Base-by-base conservation (phyloP, 352 stramenopile genomes). In the Phytophthora ramorum region DNA sequence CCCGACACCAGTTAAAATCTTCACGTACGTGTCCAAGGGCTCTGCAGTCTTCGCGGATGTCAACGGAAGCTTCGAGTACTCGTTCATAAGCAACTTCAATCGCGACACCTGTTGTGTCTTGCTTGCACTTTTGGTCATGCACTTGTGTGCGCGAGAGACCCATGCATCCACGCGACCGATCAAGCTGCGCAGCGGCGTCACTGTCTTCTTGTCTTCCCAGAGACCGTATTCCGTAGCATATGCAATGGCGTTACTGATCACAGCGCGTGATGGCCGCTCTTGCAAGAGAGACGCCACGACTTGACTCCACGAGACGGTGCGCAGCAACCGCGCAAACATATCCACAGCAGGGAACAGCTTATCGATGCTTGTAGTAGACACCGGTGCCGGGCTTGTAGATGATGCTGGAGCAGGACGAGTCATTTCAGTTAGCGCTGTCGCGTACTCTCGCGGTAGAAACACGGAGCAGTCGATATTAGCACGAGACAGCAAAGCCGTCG, bases 31-130 rank as follows among this genome's bases (percentile, higher is more conserved):
- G 50, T 85, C 57, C 28, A 91, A 67, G 9, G 69, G 71, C 17
- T 68, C 52, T 41, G 71, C 69, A 2, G 69, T 66, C n/a, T 75
- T 55, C 9, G 58, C 50, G 47, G 74, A 94, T 12, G 89, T 94
- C 19, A 96, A 58, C 14, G 89, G 89, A 13, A 96, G 78, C 67
- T 96, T 96, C 28, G 87, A 91, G 71, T 96, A 96, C 56, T 96
- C 89, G 61, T 96, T 96, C 69, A 96, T 69, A 13, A 96, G 64
- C 24, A 78, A 53, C 49, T 94, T 93, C 43, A 95, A 58, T 3
- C 84, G 76, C 2, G 81, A 63, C 17, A 88, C 37, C 10, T 85
- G 85, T 43, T 94, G 87, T 16, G 79, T 61, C 54, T 83, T 86
- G 50, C 56, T 90, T 5, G 70, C 54, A 37, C 76, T 61, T 63